Conservation (phyloP, 1,284 basidiomycete genomes). For the Coniferiporia weirii region DNA sequence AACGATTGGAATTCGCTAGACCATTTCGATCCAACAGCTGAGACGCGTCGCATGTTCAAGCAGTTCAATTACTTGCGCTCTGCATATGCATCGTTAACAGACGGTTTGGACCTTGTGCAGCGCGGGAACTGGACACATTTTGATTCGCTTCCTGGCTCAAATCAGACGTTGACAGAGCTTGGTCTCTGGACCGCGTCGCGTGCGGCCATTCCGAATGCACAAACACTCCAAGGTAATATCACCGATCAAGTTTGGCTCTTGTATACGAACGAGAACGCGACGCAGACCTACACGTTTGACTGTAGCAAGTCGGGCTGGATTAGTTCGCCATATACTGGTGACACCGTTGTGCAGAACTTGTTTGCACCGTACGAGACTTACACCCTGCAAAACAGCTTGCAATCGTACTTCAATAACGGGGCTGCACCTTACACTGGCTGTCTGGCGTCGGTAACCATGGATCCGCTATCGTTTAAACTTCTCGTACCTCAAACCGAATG, state of each 20-base stretch:
- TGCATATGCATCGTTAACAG: conserved; percentile 70
- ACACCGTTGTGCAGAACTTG: conserved; percentile 63
- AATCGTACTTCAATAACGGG: conserved; percentile 53
- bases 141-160: conserved; percentile 79
- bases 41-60: conserved; percentile 65
- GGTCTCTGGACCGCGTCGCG: conserved; percentile 81
- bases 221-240: conserved; percentile 53
- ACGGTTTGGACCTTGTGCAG: conserved; percentile 77
- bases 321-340: conserved; percentile 65
- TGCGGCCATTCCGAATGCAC: conserved; percentile 48
- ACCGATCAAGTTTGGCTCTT: conserved; percentile 74
- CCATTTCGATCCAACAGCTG: conserved; percentile 86
- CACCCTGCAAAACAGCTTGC: conserved; percentile 56
- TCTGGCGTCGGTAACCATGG: conserved; percentile 57
- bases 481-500: conserved; percentile 68
- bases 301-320: conserved; percentile 64
- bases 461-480: conserved; percentile 76
- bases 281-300: conserved; percentile 55
- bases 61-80: conserved; percentile 70
- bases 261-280: conserved; percentile 79
- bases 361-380: conserved; percentile 81
- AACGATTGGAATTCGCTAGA: conserved; percentile 88
- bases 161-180: conserved; percentile 72
- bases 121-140: conserved; percentile 77
- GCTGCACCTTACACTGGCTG: conserved; percentile 70